These are phyloP conservation scores for Solanum megistacrolobum DNA, from an alignment of 257 asterid genomes.

Conservation along the genomic window DNA sequence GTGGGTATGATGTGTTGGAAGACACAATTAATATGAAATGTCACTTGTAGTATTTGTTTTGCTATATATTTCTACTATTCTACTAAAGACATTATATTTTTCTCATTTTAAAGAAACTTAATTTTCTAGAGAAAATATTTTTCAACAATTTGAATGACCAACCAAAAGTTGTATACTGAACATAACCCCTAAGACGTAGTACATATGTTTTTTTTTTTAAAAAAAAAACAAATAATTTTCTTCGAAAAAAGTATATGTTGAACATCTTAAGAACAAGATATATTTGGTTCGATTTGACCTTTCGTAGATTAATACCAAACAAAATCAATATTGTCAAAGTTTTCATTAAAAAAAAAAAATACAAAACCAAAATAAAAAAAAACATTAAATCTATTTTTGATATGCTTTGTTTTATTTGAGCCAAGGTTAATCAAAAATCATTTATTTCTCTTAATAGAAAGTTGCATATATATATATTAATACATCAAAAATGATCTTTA, in stretches of 20 bases:
- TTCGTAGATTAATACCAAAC: neutral
- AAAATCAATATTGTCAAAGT: neutral
- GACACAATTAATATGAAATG: neutral
- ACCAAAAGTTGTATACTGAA: neutral
- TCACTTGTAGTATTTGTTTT: fast-evolving
- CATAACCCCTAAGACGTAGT: neutral
- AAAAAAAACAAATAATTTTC: neutral
- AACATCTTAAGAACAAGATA: neutral
- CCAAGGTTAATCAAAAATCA: too few relatives aligned
- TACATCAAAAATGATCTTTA: too few relatives aligned
- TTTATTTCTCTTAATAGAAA: neutral
- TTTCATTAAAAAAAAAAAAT: neutral
- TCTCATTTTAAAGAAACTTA: neutral
- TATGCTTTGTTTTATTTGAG: neutral
- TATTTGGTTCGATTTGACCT: neutral
- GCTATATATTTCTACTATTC: neutral
- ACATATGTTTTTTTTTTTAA: too few relatives aligned
- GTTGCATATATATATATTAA: neutral
- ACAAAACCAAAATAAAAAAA: neutral
- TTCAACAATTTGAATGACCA: neutral
- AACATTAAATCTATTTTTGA: neutral
- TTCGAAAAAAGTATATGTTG: neutral
- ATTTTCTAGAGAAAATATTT: neutral
- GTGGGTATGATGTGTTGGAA: neutral
- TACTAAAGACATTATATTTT: neutral